phyloP scores from a whole-genome alignment of 2,329 filamentous ascomycete genomes.

The Ascochyta koolunga region DNA sequence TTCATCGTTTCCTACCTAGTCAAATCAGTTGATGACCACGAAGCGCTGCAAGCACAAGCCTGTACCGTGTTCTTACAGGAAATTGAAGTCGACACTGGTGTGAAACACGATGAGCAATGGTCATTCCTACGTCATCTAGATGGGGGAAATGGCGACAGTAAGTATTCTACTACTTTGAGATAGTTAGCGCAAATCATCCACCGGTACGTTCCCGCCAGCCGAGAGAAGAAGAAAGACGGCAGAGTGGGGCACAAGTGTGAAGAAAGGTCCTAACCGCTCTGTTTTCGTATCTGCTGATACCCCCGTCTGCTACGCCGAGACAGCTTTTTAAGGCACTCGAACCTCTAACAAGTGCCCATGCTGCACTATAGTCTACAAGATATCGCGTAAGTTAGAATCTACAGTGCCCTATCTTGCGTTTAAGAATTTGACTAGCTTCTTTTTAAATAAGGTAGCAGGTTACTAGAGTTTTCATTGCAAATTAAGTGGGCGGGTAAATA shows the following conservation, averaged over 20 bases:
- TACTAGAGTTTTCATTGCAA: constrained; percentile 7
- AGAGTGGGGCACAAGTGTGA: no score
- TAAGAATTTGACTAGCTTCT: constrained; percentile 16
- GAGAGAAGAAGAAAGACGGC: no score
- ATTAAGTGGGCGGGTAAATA: constrained; percentile 7
- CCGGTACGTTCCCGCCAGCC: no score
- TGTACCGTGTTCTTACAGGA: no score
- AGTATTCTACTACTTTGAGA: no score
- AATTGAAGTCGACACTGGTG: no score
- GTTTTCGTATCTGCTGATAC: neutral
- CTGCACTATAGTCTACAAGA: constrained; percentile 19
- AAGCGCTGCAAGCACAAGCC: no score
- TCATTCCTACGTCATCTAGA: no score
- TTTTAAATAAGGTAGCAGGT: constrained; percentile 16
- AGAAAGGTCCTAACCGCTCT: neutral
- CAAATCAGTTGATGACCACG: no score
- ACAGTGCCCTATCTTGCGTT: constrained; percentile 13
- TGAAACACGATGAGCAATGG: no score
- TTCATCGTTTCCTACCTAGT: constrained; percentile 2
- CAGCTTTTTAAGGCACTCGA: constrained; percentile 6
- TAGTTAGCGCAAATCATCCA: no score
- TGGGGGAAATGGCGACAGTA: no score
- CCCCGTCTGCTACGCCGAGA: constrained; percentile 3
- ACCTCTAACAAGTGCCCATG: constrained; percentile 10
- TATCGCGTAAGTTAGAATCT: constrained; percentile 16